phyloP scores from a whole-genome alignment of 208 protist genomes.

The Perkinsela sp. region DNA sequence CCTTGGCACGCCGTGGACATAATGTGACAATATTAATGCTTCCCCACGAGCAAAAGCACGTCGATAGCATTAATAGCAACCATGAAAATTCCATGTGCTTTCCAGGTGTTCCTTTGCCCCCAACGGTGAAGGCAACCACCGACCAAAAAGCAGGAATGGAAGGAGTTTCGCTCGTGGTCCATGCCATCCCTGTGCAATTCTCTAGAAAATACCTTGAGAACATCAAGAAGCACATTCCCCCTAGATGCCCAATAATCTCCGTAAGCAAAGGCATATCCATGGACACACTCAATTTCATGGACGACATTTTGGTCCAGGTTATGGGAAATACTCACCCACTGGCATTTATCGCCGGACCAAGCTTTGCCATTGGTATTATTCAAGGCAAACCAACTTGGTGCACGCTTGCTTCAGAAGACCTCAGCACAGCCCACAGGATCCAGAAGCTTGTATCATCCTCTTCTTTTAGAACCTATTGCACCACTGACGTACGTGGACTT shows the following conservation, averaged over 20 bases:
- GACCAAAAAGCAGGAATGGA: constrained; percentile 14
- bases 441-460: constrained; percentile 36
- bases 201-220: constrained; percentile 29
- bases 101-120: constrained; percentile 18
- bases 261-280: constrained; percentile 54
- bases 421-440: constrained; percentile 18
- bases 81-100: constrained; percentile 39
- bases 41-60: constrained; percentile 13
- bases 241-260: constrained; percentile 22
- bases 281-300: constrained; percentile 31
- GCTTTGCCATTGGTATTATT: constrained; percentile 61
- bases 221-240: constrained; percentile 7
- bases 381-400: constrained; percentile 35
- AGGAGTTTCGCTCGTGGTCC: constrained; percentile 28
- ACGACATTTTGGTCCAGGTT: constrained; percentile 37
- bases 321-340: constrained; percentile 11
- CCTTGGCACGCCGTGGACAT: constrained; percentile 26
- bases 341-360: constrained; percentile 39
- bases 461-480: constrained; percentile 41
- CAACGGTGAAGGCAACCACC: constrained; percentile 22
- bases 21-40: constrained; percentile 38
- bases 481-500: constrained; percentile 39
- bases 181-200: constrained; percentile 56
- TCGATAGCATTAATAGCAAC: constrained; percentile 19
- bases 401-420: constrained; percentile 17